Evolutionary conservation across 2,329 filamentous ascomycete species (phyloP), one percentile per base, ranked within the genome.

Genomic region (Aureobasidium pullulans): DNA sequence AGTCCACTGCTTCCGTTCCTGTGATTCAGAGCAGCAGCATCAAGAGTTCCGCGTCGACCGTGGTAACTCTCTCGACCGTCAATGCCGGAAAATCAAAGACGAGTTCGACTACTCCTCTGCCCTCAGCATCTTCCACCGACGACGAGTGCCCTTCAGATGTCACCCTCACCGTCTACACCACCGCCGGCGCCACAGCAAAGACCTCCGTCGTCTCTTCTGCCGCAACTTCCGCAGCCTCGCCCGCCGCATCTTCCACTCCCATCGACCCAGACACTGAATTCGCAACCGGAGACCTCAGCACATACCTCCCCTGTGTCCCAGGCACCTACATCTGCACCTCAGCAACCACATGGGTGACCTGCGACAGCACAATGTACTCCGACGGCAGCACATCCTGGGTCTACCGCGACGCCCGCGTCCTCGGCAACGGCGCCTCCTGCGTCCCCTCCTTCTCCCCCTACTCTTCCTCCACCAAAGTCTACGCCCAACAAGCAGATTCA

Each of bases 281-380:
- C 62, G 62, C 62, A n/a, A 66, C 66, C 19, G 65, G 64, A 47
- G 65, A 72, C 54, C 63, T 68, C 16, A 62, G 64, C 34, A 57
- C 60, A 52, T 72, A 70, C 59, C 66, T 72, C 1, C 71, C 72
- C 36, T 76, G 73, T 63, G 66, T 68, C 1, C 73, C 72, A 1
- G 72, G 71, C 19, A 69, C 70, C n/a, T 73, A 73, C 66, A 68
- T 75, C 62, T 76, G 74, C 70, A 69, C 68, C 31, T 69, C 66
- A 3, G 31, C 57, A 16, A 69, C 62, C 2, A 64, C 67, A 19
- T 76, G 70, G 65, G 66, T 69, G 43, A 75, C 72, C 8, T 75
- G 73, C 66, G 66, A 68, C 61, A 63, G 66, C 29, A 56, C 61
- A 42, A 46, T 58, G 39, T 69, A 67, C 62, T 66, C 65, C 46